Base-by-base conservation (phyloP, 495 filamentous ascomycete genomes). In the Aspergillus carlsbadensis region DNA sequence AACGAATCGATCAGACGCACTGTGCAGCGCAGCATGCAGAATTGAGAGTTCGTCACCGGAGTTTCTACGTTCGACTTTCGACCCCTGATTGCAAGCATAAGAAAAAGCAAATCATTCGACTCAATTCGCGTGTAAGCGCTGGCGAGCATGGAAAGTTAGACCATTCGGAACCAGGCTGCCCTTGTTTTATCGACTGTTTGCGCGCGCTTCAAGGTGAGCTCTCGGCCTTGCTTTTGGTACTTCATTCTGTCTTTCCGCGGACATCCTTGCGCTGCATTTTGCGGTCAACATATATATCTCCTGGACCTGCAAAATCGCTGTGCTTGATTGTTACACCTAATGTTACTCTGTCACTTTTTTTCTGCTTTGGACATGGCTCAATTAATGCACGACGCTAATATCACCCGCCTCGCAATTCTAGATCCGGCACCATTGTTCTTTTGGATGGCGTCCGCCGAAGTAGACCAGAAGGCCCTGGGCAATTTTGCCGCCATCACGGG, bases 381-480 rank as follows among this genome's bases (percentile, higher is more conserved):
- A 42, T 36, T 57, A n/a, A 45, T n/a, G 41, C 36, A 53, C 10
- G 18, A 58, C 24, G 47, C 63, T 70, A 48, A 65, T 49, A 14
- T 49, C 48, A 55, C 56, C 43, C 43, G 15, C 39, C 54, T 48
- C 49, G 7, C 35, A 17, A 34, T 54, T 22, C 58, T 62, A 65
- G 69, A 66, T 34, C 44, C 65, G 24, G 55, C 46, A 11, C 48
- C 64, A 15, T 59, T 76, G 33, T 56, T 56, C 64, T 63, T 74
- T 65, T 81, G 79, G 79, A 98, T 97, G 94, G 93, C 95, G 71
- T 92, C 90, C 69, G 92, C 91, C 44, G 91, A 96, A 71, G 89
- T 98, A 41, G 94, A 98, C 70, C 91, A 96, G 76, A 98, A 97
- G 75, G 96, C 92, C 72, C 80, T 98, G 61, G 91, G 90, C 69